These are phyloP conservation scores for Phytophthora quininea DNA, from an alignment of 352 stramenopile species.

Conservation along the genomic window DNA sequence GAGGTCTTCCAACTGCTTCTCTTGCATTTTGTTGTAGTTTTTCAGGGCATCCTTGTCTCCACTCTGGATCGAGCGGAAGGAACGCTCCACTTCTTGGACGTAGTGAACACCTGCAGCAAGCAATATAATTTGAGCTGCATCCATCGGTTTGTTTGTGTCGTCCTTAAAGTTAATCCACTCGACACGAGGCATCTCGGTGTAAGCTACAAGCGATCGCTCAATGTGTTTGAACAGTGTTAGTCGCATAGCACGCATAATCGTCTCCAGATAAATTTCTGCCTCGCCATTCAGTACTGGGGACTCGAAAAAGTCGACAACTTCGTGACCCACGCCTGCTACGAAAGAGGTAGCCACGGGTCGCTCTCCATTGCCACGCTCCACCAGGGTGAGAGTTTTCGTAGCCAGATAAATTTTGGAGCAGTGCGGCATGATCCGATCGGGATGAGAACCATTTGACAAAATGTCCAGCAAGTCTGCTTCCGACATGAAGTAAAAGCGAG, in stretches of 20 bases:
- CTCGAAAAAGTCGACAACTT: constrained; percentile 94
- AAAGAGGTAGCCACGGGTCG: constrained; percentile 91
- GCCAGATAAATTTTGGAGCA: constrained; percentile 96
- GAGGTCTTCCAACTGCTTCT: constrained; percentile 94
- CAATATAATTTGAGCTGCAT: constrained; percentile 96
- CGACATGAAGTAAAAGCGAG: constrained; percentile 93
- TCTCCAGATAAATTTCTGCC: constrained; percentile 98
- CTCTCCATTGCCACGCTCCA: constrained; percentile 55
- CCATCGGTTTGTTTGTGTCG: constrained; percentile 80
- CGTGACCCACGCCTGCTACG: constrained; percentile 94
- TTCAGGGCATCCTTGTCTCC: constrained; percentile 87
- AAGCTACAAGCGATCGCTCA: constrained; percentile 90
- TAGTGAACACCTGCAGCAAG: constrained; percentile 94
- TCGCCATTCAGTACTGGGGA: constrained; percentile 94
- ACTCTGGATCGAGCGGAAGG: constrained; percentile 78
- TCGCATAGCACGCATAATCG: constrained; percentile 94
- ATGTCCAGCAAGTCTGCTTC: constrained; percentile 95
- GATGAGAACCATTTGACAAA: constrained; percentile 94
- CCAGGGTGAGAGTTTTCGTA: constrained; percentile 91
- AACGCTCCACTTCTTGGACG: constrained; percentile 90
- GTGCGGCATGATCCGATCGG: constrained; percentile 94
- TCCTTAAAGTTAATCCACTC: constrained; percentile 98
- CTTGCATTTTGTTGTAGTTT: constrained; percentile 93
- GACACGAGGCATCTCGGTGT: constrained; percentile 90
- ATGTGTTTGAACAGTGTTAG: constrained; percentile 95